Conservation (phyloP, 768 basidiomycete species). For the Hypsizygus marmoreus region DNA sequence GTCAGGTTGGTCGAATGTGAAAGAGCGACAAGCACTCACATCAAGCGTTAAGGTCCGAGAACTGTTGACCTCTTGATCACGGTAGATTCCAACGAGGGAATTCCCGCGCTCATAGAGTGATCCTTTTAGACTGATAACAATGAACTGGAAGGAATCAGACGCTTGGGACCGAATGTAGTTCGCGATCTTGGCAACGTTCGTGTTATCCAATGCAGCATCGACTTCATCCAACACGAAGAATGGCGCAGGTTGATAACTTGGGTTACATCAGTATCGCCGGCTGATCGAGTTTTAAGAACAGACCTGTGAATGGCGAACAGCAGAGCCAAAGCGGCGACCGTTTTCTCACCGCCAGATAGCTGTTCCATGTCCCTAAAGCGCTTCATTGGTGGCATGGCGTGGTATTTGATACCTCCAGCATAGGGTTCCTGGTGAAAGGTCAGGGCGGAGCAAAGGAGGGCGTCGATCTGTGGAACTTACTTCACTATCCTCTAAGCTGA, state of each 20-base stretch:
- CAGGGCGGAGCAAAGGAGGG: not conserved
- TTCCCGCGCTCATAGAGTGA: slow-evolving; percentile 89
- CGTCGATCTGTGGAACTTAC: slow-evolving; percentile 42
- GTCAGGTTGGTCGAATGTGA: not conserved
- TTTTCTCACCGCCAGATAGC: slow-evolving; percentile 97
- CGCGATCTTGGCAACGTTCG: slow-evolving; percentile 96
- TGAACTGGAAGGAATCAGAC: slow-evolving; percentile 87
- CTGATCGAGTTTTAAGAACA: slow-evolving; percentile 4
- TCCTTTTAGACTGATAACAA: slow-evolving; percentile 96
- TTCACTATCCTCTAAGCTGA: slow-evolving; percentile 94
- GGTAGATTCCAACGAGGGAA: slow-evolving; percentile 90
- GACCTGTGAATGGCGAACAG: slow-evolving; percentile 96
- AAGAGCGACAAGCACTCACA: slow-evolving; percentile 43
- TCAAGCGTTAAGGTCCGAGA: slow-evolving; percentile 91
- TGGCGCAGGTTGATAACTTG: slow-evolving; percentile 91
- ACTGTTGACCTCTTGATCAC: slow-evolving; percentile 92
- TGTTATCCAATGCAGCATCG: slow-evolving; percentile 96
- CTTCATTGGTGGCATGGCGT: slow-evolving; percentile 99
- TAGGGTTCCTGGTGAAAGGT: slow-evolving; percentile 52
- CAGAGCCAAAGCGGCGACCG: slow-evolving; percentile 94
- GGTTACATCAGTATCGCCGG: not conserved
- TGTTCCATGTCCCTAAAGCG: slow-evolving; percentile 99
- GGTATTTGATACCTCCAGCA: slow-evolving; percentile 90
- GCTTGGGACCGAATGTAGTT: slow-evolving; percentile 89
- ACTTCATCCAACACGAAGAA: slow-evolving; percentile 99